Percentiles rank a stretch among this genome's conserved stretches.
Conservation (phyloP, 768 basidiomycete genomes). For the Tulasnella calospora region DNA sequence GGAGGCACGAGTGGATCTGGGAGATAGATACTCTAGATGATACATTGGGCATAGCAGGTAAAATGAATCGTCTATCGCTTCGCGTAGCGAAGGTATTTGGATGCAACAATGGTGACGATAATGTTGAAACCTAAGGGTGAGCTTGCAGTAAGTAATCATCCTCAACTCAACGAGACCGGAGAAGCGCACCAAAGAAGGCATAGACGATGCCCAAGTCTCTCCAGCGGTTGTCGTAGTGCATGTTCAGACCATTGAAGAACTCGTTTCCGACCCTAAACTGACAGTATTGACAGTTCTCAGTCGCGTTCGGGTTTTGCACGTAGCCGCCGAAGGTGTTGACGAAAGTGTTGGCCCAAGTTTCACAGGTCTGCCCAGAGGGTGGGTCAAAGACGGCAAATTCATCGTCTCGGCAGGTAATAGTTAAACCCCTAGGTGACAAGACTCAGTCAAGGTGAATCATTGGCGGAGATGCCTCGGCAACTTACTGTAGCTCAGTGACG, state of each 20-base stretch:
- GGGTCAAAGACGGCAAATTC: slow-evolving; percentile 73
- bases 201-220: slow-evolving; percentile 64
- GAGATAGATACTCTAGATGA: slow-evolving; percentile 1
- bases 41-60: not conserved
- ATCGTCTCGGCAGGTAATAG: slow-evolving; percentile 56
- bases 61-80: slow-evolving; percentile 44
- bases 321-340: slow-evolving; percentile 63
- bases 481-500: slow-evolving; percentile 61
- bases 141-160: not conserved
- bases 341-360: slow-evolving; percentile 64
- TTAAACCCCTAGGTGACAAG: slow-evolving; percentile 42
- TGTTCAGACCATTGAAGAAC: slow-evolving; percentile 65
- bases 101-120: slow-evolving; percentile 50
- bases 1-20: too few species aligned
- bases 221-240: slow-evolving; percentile 58
- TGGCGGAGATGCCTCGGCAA: not conserved
- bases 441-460: not conserved
- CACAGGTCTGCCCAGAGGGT: slow-evolving; percentile 68
- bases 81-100: slow-evolving; percentile 65
- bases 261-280: slow-evolving; percentile 62
- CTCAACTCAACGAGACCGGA: not conserved
- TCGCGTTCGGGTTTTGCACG: slow-evolving; percentile 60
- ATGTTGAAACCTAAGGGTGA: slow-evolving; percentile 58
- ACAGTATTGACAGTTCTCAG: slow-evolving; percentile 65
- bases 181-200: slow-evolving; percentile 50